phyloP scores from a whole-genome alignment of 306 rosid species.

The Gastrolobium bilobum region DNA sequence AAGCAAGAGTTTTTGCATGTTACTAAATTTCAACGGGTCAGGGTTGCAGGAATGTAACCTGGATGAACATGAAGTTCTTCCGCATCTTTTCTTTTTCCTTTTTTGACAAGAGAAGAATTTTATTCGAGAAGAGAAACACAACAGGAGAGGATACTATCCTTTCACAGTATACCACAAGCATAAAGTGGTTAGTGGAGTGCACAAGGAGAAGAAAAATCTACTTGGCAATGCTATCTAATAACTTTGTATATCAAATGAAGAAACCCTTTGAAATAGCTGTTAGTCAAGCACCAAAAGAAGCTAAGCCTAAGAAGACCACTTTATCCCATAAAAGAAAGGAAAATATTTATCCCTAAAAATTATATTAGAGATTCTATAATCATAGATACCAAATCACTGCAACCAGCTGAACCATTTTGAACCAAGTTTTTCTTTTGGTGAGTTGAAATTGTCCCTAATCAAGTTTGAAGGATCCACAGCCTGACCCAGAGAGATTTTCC shows the following conservation, averaged over 20 bases:
- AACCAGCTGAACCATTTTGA: constrained; percentile 31
- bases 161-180: constrained; percentile 13
- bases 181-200: not conserved
- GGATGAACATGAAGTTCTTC: constrained; percentile 20
- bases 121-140: constrained; percentile 11
- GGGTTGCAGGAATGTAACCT: constrained; percentile 25
- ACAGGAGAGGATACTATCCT: constrained; percentile 5
- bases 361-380: not conserved
- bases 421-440: not conserved
- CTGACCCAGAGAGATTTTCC: constrained; percentile 1
- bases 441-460: constrained; percentile 17
- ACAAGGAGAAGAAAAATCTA: not conserved
- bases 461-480: constrained; percentile 28
- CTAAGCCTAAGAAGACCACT: not conserved
- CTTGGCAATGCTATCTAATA: constrained; percentile 14
- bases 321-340: constrained; percentile 20
- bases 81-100: not conserved
- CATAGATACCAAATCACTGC: not conserved
- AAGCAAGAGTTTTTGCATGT: constrained; percentile 43
- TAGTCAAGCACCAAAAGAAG: constrained; percentile 18
- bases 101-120: not conserved
- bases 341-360: not conserved
- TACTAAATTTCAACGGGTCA: constrained; percentile 32
- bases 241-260: constrained; percentile 13
- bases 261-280: not conserved